Base-by-base conservation (phyloP, 2,329 filamentous ascomycete genomes). In the Exophiala oligosperma region DNA sequence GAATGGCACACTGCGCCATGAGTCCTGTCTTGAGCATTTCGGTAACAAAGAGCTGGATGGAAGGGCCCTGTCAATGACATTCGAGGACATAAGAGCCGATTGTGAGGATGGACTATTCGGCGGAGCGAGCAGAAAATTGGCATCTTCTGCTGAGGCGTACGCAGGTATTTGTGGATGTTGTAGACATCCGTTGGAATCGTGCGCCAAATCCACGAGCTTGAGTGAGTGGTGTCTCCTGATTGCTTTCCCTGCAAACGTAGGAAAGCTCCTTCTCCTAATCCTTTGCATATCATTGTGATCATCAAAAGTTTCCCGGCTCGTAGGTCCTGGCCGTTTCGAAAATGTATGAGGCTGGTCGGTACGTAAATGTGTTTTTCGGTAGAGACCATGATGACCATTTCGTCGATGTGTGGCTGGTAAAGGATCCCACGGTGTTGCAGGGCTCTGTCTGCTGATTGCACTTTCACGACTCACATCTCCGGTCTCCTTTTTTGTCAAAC, bases 371-470 rank as follows among this genome's bases (percentile, higher is more conserved):
- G 9, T 29, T 11, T 29, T n/a, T 2, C 46, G 46, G 23, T 29
- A 14, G 8, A 48, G 17, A n/a, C 46, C 46, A 48, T 11, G 12
- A 3, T 47, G 23, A 40, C 11, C 21, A 37, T 40, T 52, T 28
- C 4, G 49, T 17, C 53, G 32, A 21, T 35, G 32, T 14, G 21
- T n/a, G 44, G 44, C 47, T 21, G 49, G 38, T 8, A 61, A 49
- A 52, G 58, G 61, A 50, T 61, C 61, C 58, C 61, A 61, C 11
- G 61, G 61, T 38, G 58, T 54, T 40, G 46, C 43, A 23, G 61
- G 61, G 46, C 26, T 61, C 21, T 48, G 50, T 49, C 49, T 51
- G 37, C 23, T 40, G 24, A 24, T 52, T 32, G 40, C 4, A 14
- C 14, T 46, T 38, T 56, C 48, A 14, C 21, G 21, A 38, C 29